phyloP scores from a whole-genome alignment of 148 eudicot species.

The Persicaria tinctoria region DNA sequence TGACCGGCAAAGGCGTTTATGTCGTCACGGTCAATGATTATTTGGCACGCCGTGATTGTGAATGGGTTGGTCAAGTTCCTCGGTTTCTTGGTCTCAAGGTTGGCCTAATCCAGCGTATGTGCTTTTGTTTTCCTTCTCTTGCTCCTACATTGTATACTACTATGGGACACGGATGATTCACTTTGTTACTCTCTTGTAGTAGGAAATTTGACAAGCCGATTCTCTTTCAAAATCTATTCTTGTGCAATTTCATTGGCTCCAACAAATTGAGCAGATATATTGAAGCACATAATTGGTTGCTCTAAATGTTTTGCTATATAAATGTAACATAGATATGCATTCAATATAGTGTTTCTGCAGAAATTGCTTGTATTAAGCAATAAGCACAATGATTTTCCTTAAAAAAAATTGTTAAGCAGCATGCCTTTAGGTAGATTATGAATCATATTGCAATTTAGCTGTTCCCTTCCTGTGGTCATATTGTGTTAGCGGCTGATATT shows the following conservation, averaged over 20 bases:
- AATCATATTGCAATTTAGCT: neutral
- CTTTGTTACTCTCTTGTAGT: neutral
- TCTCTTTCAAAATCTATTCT: neutral
- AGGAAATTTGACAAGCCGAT: neutral
- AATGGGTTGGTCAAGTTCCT: constrained; percentile 99
- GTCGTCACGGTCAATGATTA: constrained; percentile 98
- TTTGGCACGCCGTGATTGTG: constrained; percentile 95
- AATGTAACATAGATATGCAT: neutral
- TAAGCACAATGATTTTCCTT: neutral
- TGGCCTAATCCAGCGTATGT: constrained; percentile 96
- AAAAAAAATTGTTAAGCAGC: neutral
- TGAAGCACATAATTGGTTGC: neutral
- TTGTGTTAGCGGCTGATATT: neutral
- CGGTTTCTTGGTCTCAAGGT: constrained; percentile 96
- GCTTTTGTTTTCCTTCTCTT: constrained; percentile 11
- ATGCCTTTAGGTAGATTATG: neutral
- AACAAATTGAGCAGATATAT: neutral
- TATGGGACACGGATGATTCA: neutral
- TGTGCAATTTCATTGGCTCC: neutral
- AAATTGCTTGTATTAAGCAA: neutral
- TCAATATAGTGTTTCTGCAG: neutral
- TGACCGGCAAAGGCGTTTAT: constrained; percentile 80
- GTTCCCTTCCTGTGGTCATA: neutral
- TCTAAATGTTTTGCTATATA: neutral
- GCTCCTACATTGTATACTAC: neutral